Percentiles rank a stretch among this genome's conserved stretches.
Conservation (phyloP, 2,329 filamentous ascomycete species). For the Acarospora socialis region DNA sequence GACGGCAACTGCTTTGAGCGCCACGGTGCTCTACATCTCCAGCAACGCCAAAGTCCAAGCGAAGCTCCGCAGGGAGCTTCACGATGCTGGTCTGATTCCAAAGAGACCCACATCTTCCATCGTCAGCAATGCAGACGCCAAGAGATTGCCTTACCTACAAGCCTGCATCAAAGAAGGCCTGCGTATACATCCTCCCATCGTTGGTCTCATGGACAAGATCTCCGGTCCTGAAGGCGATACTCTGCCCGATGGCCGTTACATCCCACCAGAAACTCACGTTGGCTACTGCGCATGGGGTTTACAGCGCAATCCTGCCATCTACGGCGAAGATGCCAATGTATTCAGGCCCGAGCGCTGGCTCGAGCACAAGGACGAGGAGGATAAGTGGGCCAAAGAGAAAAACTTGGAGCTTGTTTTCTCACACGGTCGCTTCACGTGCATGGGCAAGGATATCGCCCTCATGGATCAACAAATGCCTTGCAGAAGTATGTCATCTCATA, state of each 20-base stretch:
- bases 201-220: slow-evolving; percentile 1
- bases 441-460: slow-evolving; percentile 26
- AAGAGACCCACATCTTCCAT: too few species aligned
- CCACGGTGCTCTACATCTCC: too few species aligned
- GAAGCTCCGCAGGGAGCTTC: too few species aligned
- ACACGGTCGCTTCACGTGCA: slow-evolving; percentile 26
- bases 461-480: too few species aligned
- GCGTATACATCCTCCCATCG: slow-evolving; percentile 15
- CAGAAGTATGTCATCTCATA: too few species aligned
- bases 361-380: slow-evolving; percentile 20
- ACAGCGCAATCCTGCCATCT: slow-evolving; percentile 12
- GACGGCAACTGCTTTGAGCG: too few species aligned
- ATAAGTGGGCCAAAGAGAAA: slow-evolving; percentile 24
- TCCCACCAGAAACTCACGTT: slow-evolving; percentile 3
- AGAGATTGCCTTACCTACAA: slow-evolving; percentile 2
- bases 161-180: slow-evolving; percentile 21
- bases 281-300: slow-evolving; percentile 3
- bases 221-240: slow-evolving; percentile 1
- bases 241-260: background rate
- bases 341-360: slow-evolving; percentile 40
- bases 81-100: too few species aligned
- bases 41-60: too few species aligned
- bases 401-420: slow-evolving; percentile 27
- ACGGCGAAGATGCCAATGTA: slow-evolving; percentile 28
- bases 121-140: background rate